Base-by-base conservation (phyloP, 2,329 filamentous ascomycete genomes). In the Ascosphaera acerosa region DNA sequence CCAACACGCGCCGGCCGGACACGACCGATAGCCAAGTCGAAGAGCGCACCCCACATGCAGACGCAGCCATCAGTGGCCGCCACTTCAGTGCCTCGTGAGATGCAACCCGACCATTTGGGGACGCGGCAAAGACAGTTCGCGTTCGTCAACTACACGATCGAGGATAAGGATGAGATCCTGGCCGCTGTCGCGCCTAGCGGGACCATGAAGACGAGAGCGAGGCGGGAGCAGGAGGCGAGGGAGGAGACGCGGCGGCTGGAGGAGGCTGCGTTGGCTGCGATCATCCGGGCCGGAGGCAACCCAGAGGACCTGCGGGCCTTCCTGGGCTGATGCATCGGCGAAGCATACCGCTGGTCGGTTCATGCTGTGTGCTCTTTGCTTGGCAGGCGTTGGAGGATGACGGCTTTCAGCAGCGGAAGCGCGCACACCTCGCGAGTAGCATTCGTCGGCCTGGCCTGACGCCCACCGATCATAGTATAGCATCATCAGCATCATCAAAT, bases 101-200 rank as follows among this genome's bases (percentile, higher is more conserved):
- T 28, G 26, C 15, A 52, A 44, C 26, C 46, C 49, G 6, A 48
- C 42, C 32, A 43, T 43, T 30, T 22, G 37, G 39, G 26, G 44
- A 41, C 35, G 49, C 45, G 29, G 40, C 65, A 6, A 64, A 66
- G 19, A 49, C 48, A 30, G 57, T 28, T 59, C 10, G 64, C 61
- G 7, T 94, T 94, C 45, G 77, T 91, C 38, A 94, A 94, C 51
- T 91, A 76, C 52, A 92, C 82, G 1, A 72, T 80, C 1, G 59
- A 63, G 31, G 82, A 97, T 49, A 72, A 70, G 42, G 58, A 64
- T 10, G 67, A 75, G 45, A 71, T 97, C 27, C 66, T 97, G 51
- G 78, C 68, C 5, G 84, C 82, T 4, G 87, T 97, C 9, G 87
- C 87, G 29, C 84, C 84, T 1, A 82, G 74, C 39, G 87, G 87